phyloP scores from a whole-genome alignment of 106 monocot species.

The Platanthera guangdongensis region DNA sequence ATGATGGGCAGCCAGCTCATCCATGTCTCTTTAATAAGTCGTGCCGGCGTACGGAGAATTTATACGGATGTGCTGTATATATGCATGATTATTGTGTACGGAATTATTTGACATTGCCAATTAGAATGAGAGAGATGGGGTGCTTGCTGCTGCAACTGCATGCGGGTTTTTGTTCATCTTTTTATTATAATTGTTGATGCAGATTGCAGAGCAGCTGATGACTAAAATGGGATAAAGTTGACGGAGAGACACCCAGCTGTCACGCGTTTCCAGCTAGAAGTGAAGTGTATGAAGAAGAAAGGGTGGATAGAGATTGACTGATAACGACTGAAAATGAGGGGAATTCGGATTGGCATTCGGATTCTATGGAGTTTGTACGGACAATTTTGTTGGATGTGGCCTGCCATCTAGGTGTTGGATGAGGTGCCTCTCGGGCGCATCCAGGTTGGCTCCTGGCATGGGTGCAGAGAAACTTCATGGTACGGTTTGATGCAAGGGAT shows the following conservation, averaged over 20 bases:
- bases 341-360: too few species aligned
- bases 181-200: too few species aligned
- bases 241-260: background rate
- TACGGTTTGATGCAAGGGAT: too few species aligned
- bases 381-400: too few species aligned
- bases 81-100: background rate
- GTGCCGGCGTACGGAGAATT: background rate
- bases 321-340: too few species aligned
- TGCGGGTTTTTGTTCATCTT: too few species aligned
- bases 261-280: background rate
- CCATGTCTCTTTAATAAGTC: background rate
- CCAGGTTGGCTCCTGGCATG: too few species aligned
- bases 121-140: background rate
- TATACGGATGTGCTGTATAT: background rate
- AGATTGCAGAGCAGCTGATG: background rate
- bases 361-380: too few species aligned
- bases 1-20: background rate
- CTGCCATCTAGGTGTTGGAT: too few species aligned
- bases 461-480: too few species aligned
- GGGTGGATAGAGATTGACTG: background rate
- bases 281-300: background rate
- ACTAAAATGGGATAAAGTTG: background rate
- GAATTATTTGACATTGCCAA: background rate
- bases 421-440: too few species aligned
- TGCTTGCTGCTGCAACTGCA: too few species aligned